phyloP scores from a whole-genome alignment of 192 early-diverging fungal genomes.

The Nowakowskiella sp. region DNA sequence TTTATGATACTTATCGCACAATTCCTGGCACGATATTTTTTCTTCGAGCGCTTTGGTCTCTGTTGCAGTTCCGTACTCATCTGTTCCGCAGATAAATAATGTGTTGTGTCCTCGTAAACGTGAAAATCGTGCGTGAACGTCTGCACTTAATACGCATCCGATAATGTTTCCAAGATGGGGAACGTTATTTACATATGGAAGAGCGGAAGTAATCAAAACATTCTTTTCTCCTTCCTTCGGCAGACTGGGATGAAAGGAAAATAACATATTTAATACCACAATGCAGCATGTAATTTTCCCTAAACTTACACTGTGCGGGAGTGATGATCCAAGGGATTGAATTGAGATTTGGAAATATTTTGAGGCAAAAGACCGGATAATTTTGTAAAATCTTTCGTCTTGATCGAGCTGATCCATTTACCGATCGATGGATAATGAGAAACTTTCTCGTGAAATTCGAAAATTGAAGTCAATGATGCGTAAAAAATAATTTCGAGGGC shows the following conservation, averaged over 20 bases:
- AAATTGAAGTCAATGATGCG: no score
- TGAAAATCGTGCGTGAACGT: slow-evolving; percentile 89
- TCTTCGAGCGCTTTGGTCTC: slow-evolving; percentile 97
- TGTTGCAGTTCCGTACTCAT: slow-evolving; percentile 99
- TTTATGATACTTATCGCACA: slow-evolving; percentile 95
- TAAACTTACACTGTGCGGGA: no score
- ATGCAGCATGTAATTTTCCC: no score
- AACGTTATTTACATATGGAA: slow-evolving; percentile 98
- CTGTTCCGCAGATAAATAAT: slow-evolving; percentile 85
- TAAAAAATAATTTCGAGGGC: no score
- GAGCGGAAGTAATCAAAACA: slow-evolving; percentile 88
- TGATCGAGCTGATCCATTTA: no score
- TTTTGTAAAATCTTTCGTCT: no score
- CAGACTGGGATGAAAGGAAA: slow-evolving; percentile 28
- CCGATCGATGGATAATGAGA: no score
- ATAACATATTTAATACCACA: no score
- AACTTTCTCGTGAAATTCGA: no score
- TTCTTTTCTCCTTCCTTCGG: slow-evolving; percentile 71
- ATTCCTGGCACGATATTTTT: slow-evolving; percentile 74
- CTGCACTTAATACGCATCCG: slow-evolving; percentile 96
- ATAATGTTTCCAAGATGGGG: slow-evolving; percentile 99
- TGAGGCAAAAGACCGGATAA: no score
- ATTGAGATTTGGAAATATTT: no score
- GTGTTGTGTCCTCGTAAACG: slow-evolving; percentile 86
- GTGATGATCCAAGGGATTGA: no score